These are phyloP conservation scores for Mucor irregularis DNA, from an alignment of 371 early-diverging fungal genomes.

Conservation along the genomic window DNA sequence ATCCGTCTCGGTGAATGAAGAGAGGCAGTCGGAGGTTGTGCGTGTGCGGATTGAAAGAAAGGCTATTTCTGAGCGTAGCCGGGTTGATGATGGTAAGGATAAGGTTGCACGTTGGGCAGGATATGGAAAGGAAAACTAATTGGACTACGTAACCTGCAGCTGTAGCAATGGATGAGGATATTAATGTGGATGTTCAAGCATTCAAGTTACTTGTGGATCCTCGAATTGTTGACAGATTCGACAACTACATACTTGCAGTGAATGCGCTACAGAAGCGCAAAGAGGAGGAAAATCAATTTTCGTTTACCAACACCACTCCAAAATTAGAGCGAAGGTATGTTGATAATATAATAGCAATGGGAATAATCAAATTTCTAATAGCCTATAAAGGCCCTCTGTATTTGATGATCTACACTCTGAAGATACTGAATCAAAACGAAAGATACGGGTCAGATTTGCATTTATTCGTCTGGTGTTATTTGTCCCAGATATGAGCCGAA, in stretches of 20 bases:
- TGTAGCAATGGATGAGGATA: slow-evolving; percentile 36
- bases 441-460: slow-evolving; percentile 27
- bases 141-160: neutral
- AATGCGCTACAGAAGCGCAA: slow-evolving; percentile 13
- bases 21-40: neutral
- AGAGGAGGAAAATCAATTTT: neutral
- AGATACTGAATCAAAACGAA: slow-evolving; percentile 14
- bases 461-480: slow-evolving; percentile 44
- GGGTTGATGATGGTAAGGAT: slow-evolving; percentile 21
- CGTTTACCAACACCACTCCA: too few relatives aligned
- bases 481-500: slow-evolving; percentile 50
- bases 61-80: slow-evolving; percentile 16
- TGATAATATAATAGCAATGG: too few relatives aligned
- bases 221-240: slow-evolving; percentile 48
- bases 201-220: slow-evolving; percentile 53
- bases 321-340: too few relatives aligned
- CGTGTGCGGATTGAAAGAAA: slow-evolving; percentile 31
- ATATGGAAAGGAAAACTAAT: too few relatives aligned
- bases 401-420: slow-evolving; percentile 13
- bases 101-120: too few relatives aligned
- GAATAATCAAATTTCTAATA: too few relatives aligned
- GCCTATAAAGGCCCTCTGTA: slow-evolving; percentile 6
- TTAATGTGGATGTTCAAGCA: slow-evolving; percentile 51
- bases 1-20: neutral
- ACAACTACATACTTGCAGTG: slow-evolving; percentile 42